These are phyloP conservation scores for Gonium pectorale DNA, from an alignment of 139 green algal species.

Conservation along the genomic window DNA sequence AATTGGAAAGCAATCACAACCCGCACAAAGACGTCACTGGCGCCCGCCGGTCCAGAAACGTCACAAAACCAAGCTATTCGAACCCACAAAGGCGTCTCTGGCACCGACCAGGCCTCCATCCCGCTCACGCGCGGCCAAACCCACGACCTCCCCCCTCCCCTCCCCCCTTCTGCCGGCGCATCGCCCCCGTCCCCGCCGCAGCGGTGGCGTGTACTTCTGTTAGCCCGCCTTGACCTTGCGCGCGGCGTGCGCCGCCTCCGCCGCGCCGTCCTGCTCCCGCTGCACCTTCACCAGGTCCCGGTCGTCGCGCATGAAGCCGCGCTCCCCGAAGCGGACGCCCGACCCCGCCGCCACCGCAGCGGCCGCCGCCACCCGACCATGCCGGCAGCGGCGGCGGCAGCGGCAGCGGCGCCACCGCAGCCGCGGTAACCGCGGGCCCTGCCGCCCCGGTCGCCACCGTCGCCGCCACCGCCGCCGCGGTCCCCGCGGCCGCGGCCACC, in stretches of 20 bases:
- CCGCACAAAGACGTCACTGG: too few species aligned
- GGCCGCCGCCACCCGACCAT: background rate
- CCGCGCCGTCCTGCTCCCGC: background rate
- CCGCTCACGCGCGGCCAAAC: too few species aligned
- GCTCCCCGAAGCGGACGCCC: background rate
- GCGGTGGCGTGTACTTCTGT: constrained; percentile 33
- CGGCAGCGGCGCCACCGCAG: background rate
- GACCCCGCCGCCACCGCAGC: background rate
- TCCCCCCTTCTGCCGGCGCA: too few species aligned
- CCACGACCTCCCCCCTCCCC: too few species aligned
- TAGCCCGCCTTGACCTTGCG: constrained; percentile 40
- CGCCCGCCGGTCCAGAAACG: too few species aligned
- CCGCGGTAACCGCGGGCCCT: background rate
- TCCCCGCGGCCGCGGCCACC: background rate
- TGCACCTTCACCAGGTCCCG: background rate
- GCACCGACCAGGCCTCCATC: too few species aligned
- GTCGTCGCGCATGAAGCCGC: constrained; percentile 39
- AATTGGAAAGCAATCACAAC: too few species aligned
- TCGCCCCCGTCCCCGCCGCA: too few species aligned
- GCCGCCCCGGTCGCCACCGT: background rate
- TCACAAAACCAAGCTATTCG: too few species aligned
- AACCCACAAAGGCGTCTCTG: too few species aligned
- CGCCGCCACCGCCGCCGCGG: background rate
- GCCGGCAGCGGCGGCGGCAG: background rate
- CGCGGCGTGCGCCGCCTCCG: background rate